Conservation (phyloP, 305 asterid genomes). For the Fraxinus xanthoxyloides region DNA sequence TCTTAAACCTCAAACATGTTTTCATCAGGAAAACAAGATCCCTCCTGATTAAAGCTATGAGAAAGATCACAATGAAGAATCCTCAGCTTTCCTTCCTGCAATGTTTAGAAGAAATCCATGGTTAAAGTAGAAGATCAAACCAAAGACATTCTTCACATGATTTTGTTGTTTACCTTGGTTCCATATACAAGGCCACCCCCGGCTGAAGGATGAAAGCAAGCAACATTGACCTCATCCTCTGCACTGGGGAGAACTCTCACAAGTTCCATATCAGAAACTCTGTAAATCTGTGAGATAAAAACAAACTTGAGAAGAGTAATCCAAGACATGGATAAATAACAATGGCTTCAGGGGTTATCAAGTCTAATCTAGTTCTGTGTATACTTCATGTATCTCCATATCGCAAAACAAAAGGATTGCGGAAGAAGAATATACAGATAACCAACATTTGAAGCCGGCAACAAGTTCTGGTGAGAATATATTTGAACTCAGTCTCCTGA, state of each 20-base stretch:
- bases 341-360: background rate
- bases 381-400: conserved; percentile 1
- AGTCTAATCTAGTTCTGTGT: background rate
- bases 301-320: conserved; percentile 10
- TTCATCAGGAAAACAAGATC: conserved; percentile 51
- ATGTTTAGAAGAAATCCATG: conserved; percentile 17
- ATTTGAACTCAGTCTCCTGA: background rate
- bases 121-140: conserved; percentile 12
- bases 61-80: conserved; percentile 69
- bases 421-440: background rate
- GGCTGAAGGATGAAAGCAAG: conserved; percentile 92
- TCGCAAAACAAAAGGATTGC: background rate
- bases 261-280: conserved; percentile 95
- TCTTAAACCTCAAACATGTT: conserved; percentile 77
- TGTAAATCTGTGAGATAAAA: conserved; percentile 55
- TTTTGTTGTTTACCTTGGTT: conserved; percentile 61
- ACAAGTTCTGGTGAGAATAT: background rate
- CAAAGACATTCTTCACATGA: background rate
- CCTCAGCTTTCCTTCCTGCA: conserved; percentile 94
- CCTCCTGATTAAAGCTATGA: conserved; percentile 48
- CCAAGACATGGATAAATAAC: background rate
- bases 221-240: conserved; percentile 96
- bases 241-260: conserved; percentile 95
- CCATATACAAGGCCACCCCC: conserved; percentile 98
- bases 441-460: background rate